These are phyloP conservation scores for Mycena metata DNA, from an alignment of 768 basidiomycete genomes.

Conservation along the genomic window DNA sequence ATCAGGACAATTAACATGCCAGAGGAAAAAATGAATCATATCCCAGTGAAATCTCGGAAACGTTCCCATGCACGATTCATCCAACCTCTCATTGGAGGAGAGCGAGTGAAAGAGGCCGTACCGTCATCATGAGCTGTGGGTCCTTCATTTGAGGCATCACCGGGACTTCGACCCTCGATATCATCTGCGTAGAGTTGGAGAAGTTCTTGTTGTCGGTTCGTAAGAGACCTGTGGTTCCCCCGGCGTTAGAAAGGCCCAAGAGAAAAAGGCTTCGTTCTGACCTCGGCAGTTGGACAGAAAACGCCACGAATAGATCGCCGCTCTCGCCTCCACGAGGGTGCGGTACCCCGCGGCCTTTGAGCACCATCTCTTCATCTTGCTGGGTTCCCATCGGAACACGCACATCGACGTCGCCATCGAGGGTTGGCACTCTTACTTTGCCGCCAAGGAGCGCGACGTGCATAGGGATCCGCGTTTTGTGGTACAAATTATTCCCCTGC, in stretches of 20 bases:
- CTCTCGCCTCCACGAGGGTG: constrained; percentile 70
- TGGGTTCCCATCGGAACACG: constrained; percentile 94
- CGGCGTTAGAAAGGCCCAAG: constrained; percentile 26
- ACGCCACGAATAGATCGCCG: constrained; percentile 92
- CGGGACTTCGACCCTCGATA: constrained; percentile 74
- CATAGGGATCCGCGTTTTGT: constrained; percentile 90
- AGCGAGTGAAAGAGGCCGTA: constrained; percentile 79
- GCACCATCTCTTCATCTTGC: constrained; percentile 96
- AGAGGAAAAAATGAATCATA: constrained; percentile 66
- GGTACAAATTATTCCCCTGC: constrained; percentile 93
- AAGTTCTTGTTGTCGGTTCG: constrained; percentile 86
- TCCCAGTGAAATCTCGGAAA: constrained; percentile 77
- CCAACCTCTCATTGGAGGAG: constrained; percentile 71
- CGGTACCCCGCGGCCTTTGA: constrained; percentile 88
- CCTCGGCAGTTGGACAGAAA: constrained; percentile 92
- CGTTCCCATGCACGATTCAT: constrained; percentile 76
- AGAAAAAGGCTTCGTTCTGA: constrained; percentile 53
- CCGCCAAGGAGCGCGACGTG: constrained; percentile 96
- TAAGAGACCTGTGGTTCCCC: constrained; percentile 77
- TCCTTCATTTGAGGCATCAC: constrained; percentile 43
- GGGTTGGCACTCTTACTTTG: constrained; percentile 90
- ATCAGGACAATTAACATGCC: constrained; percentile 61
- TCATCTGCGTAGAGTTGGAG: constrained; percentile 94
- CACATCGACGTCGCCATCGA: constrained; percentile 96
- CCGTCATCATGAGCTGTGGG: constrained; percentile 68